phyloP scores from a whole-genome alignment of 495 filamentous ascomycete genomes.

The Penicillium cinerascens region DNA sequence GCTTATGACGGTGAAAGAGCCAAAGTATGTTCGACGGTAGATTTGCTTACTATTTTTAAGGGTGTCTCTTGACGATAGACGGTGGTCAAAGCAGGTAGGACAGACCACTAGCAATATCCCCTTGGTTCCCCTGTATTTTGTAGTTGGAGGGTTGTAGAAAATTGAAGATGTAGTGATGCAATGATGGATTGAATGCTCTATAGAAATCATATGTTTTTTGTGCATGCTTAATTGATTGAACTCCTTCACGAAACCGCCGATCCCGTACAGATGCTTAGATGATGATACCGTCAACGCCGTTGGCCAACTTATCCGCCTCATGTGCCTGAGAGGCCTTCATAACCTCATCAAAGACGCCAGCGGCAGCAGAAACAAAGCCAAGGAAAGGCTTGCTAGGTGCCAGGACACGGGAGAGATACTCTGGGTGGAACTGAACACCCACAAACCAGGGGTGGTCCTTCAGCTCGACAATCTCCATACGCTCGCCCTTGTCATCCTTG shows the following conservation, averaged over 20 bases:
- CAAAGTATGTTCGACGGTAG: no score
- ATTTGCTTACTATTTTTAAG: no score
- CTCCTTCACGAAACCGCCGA: not conserved
- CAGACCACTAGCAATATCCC: no score
- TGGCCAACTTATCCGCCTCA: constrained; percentile 12
- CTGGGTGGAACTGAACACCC: constrained; percentile 84
- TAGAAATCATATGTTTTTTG: not conserved
- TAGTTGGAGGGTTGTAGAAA: no score
- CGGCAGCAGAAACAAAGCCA: constrained; percentile 77
- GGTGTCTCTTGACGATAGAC: no score
- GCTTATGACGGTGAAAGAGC: not conserved
- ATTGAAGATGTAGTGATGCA: not conserved
- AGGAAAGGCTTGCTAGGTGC: constrained; percentile 74
- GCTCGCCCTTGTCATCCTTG: constrained; percentile 75
- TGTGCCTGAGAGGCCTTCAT: constrained; percentile 17
- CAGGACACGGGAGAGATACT: constrained; percentile 71
- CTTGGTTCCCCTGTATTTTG: no score
- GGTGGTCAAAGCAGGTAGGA: no score
- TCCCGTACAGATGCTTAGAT: not conserved
- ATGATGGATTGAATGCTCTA: not conserved
- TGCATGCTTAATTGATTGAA: not conserved
- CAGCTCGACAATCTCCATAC: constrained; percentile 89
- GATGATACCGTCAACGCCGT: constrained; percentile 12
- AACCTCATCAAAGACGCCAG: constrained; percentile 34
- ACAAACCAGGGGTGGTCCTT: constrained; percentile 88